Percentiles rank a stretch among this genome's conserved stretches.
Conservation (phyloP, 352 stramenopile species). For the Pythium utonaiense region DNA sequence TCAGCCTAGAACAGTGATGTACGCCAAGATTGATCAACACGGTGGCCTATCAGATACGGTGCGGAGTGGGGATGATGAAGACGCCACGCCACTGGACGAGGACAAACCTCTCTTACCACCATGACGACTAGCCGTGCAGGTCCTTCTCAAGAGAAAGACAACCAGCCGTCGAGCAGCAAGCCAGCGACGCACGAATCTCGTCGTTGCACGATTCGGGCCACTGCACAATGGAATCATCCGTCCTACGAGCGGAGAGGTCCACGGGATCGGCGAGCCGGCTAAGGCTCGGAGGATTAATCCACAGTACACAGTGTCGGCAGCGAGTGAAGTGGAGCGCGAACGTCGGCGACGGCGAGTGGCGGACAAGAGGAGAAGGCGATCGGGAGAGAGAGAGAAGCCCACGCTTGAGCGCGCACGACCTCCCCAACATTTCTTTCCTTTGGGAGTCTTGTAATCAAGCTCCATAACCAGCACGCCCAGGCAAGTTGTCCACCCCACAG, state of each 20-base stretch:
- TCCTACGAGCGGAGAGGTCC: background rate
- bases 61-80: background rate
- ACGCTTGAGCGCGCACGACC: conserved; percentile 28
- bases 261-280: background rate
- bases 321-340: background rate
- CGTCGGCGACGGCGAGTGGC: background rate
- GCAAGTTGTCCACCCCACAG: background rate
- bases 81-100: conserved; percentile 38
- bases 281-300: background rate
- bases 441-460: conserved; percentile 18
- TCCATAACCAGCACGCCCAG: conserved; percentile 11
- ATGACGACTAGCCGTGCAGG: conserved; percentile 34
- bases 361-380: conserved; percentile 19
- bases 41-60: conserved; percentile 20
- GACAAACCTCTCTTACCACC: conserved; percentile 65
- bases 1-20: too few relatives aligned
- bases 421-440: conserved; percentile 77
- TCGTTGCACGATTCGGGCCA: conserved; percentile 1
- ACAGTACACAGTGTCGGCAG: background rate
- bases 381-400: background rate
- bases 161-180: conserved; percentile 20
- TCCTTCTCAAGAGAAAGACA: background rate
- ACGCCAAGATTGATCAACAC: background rate
- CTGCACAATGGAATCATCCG: background rate
- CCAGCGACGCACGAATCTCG: conserved; percentile 1